Evolutionary conservation across 768 basidiomycete genomes (phyloP).

Genomic region (Fibroporia radiculosa): DNA sequence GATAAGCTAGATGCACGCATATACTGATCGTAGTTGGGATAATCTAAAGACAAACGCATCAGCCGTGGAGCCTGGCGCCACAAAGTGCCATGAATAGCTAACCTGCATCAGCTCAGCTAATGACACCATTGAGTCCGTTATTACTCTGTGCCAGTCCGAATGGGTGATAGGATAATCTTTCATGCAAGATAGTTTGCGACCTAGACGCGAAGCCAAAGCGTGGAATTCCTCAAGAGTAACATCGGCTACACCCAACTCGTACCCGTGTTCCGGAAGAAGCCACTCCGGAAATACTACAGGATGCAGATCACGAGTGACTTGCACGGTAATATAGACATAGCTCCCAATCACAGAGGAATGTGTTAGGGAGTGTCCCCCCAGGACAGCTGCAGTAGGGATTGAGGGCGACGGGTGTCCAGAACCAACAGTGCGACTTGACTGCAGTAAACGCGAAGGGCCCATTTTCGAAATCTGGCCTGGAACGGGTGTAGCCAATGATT

Average conservation of each 20-base stretch:
- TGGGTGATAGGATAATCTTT: slow-evolving; percentile 15
- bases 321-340: slow-evolving; percentile 79
- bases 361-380: slow-evolving; percentile 53
- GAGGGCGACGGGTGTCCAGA: slow-evolving; percentile 54
- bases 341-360: slow-evolving; percentile 87
- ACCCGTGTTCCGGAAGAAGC: slow-evolving; percentile 61
- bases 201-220: slow-evolving; percentile 45
- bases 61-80: too few species aligned
- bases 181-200: slow-evolving; percentile 30
- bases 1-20: slow-evolving; percentile 79
- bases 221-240: slow-evolving; percentile 79
- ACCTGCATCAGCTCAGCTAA: slow-evolving; percentile 74
- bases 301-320: slow-evolving; percentile 88
- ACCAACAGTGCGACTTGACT: slow-evolving; percentile 20
- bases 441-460: slow-evolving; percentile 18
- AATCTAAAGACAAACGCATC: slow-evolving; percentile 6
- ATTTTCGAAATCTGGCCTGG: slow-evolving; percentile 20
- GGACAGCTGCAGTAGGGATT: slow-evolving; percentile 40
- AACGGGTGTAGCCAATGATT: slow-evolving; percentile 58
- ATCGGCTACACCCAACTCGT: slow-evolving; percentile 78
- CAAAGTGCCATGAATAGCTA: slow-evolving; percentile 17
- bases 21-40: slow-evolving; percentile 61
- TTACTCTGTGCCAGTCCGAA: slow-evolving; percentile 38
- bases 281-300: slow-evolving; percentile 80
- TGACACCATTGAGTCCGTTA: slow-evolving; percentile 56